phyloP scores from a whole-genome alignment of 441 rosid genomes.

The Corymbia citriodora region DNA sequence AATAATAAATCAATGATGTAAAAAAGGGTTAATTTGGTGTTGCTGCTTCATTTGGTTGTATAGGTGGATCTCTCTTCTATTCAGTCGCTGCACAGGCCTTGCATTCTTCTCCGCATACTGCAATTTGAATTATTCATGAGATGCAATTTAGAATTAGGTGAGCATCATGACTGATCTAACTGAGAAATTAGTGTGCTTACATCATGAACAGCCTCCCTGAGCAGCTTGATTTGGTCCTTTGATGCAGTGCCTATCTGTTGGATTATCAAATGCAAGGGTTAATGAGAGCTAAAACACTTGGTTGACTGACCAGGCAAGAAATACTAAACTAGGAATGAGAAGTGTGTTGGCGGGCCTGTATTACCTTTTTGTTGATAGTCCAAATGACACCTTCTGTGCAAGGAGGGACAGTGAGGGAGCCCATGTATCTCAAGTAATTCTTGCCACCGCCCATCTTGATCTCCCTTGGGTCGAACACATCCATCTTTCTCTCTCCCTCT shows the following conservation, averaged over 20 bases:
- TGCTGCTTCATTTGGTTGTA: not conserved
- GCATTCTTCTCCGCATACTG: conserved; percentile 50
- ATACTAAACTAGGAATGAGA: not conserved
- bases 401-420: conserved; percentile 64
- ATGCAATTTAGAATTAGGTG: not conserved
- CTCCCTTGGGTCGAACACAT: conserved; percentile 31
- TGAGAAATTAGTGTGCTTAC: conserved; percentile 25
- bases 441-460: conserved; percentile 26
- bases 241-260: conserved; percentile 37
- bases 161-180: not conserved
- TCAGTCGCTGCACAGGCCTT: conserved; percentile 44
- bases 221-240: conserved; percentile 27
- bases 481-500: conserved; percentile 17
- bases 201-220: conserved; percentile 37
- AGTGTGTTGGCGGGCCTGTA: not conserved
- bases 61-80: conserved; percentile 21
- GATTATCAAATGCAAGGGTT: not conserved
- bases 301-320: not conserved
- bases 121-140: not conserved
- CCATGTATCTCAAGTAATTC: conserved; percentile 40
- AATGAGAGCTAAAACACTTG: too few species aligned
- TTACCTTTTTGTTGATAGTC: conserved; percentile 44
- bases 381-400: conserved; percentile 60
- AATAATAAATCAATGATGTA: not conserved
- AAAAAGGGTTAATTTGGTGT: not conserved